Evolutionary conservation across 163 green algal species (phyloP).

Genomic region (Scenedesmus sp.): DNA sequence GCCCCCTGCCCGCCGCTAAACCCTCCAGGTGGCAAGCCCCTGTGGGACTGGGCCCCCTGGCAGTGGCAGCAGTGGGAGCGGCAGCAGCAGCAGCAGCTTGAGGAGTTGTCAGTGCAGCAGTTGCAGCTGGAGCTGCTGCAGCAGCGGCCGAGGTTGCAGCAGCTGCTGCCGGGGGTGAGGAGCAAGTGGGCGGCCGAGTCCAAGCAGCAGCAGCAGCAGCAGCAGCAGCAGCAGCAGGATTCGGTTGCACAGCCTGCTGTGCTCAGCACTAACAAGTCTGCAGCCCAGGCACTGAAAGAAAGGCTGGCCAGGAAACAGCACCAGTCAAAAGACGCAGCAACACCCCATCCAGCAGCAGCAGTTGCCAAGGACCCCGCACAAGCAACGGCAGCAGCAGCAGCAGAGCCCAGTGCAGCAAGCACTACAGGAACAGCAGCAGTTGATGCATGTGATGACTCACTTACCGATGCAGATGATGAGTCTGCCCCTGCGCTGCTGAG

Average conservation of each 20-base stretch:
- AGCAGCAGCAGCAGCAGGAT: conserved; percentile 11
- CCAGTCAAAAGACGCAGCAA: background rate
- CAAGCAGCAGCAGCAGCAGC: background rate
- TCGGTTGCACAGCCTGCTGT: background rate
- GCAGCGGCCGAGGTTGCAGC: conserved; percentile 39
- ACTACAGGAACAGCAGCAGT: background rate
- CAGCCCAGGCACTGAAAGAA: background rate
- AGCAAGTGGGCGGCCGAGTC: background rate
- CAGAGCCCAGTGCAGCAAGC: background rate
- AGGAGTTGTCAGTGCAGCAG: background rate
- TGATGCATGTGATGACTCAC: background rate
- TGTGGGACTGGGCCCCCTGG: background rate
- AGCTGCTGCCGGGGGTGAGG: conserved; percentile 8
- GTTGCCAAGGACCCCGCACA: background rate
- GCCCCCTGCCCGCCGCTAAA: background rate
- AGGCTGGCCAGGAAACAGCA: conserved; percentile 5
- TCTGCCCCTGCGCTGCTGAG: conserved; percentile 20
- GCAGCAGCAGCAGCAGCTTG: conserved; percentile 30
- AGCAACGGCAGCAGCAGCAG: conserved; percentile 31
- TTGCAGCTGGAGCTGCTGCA: conserved; percentile 43
- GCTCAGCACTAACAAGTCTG: conserved; percentile 26
- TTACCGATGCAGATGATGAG: conserved; percentile 22
- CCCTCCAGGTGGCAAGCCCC: background rate
- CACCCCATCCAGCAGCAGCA: background rate
- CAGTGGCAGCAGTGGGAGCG: conserved; percentile 46